A percentile compares a stretch with the other conserved stretches of the same genome.
Evolutionary conservation across 495 filamentous ascomycete genomes (phyloP).

Genomic region (Amphirosellinia nigrospora): DNA sequence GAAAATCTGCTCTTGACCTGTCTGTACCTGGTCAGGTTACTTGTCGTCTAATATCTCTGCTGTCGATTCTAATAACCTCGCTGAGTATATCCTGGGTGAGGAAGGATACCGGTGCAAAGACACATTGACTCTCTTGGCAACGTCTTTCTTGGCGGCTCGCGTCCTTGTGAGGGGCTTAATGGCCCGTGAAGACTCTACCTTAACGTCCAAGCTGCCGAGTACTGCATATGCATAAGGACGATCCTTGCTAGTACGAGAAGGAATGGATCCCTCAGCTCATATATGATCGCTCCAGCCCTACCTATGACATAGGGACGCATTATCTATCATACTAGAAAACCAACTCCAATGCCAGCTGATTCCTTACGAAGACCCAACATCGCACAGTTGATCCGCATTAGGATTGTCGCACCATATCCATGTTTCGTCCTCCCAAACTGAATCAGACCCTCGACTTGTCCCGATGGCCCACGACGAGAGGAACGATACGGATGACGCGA

Average conservation of each 20-base stretch:
- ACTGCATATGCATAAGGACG: slow-evolving; percentile 10
- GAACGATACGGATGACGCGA: slow-evolving; percentile 31
- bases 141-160: slow-evolving; percentile 15
- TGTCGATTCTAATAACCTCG: background rate
- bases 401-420: slow-evolving; percentile 9
- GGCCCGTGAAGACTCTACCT: background rate
- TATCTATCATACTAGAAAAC: background rate
- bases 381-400: background rate
- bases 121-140: slow-evolving; percentile 1
- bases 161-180: background rate
- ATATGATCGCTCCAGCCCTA: slow-evolving; percentile 24
- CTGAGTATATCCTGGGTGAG: slow-evolving; percentile 1
- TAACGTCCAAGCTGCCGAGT: background rate
- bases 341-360: background rate
- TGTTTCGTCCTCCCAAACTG: background rate
- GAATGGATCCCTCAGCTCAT: slow-evolving; percentile 22
- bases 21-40: slow-evolving; percentile 1
- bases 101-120: background rate
- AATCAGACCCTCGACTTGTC: background rate
- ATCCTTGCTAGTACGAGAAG: slow-evolving; percentile 18
- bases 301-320: slow-evolving; percentile 9
- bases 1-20: background rate
- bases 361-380: background rate
- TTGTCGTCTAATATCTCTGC: background rate
- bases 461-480: slow-evolving; percentile 14